These are phyloP conservation scores for Penstemon newberryi DNA, from an alignment of 257 asterid species.

Conservation along the genomic window DNA sequence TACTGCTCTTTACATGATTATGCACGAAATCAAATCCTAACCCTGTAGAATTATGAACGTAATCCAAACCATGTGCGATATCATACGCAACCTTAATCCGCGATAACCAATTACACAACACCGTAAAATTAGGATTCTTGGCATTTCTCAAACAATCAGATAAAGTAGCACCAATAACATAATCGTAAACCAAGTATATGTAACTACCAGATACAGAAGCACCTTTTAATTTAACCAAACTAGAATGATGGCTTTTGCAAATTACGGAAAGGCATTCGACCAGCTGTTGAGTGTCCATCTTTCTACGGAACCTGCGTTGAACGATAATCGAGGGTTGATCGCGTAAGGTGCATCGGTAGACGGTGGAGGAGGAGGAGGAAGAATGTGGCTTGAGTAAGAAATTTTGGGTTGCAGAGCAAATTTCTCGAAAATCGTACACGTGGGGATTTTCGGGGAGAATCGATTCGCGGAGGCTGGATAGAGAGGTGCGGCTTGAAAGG, in stretches of 20 bases:
- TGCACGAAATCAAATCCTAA: slow-evolving; percentile 76
- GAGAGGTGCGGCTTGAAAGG: slow-evolving; percentile 34
- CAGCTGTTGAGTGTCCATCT: slow-evolving; percentile 53
- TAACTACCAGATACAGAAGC: slow-evolving; percentile 67
- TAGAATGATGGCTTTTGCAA: slow-evolving; percentile 79
- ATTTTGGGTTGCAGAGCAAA: slow-evolving; percentile 59
- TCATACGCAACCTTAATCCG: slow-evolving; percentile 70
- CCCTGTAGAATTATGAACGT: slow-evolving; percentile 81
- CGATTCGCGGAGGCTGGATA: slow-evolving; percentile 53
- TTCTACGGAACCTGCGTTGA: slow-evolving; percentile 73
- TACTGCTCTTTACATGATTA: slow-evolving; percentile 72
- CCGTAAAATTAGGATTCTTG: slow-evolving; percentile 64
- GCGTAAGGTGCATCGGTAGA: slow-evolving; percentile 70
- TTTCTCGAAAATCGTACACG: slow-evolving; percentile 57
- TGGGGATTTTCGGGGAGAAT: slow-evolving; percentile 57
- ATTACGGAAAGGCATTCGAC: slow-evolving; percentile 56
- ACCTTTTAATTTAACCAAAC: slow-evolving; percentile 69
- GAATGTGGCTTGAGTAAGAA: slow-evolving; percentile 53
- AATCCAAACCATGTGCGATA: slow-evolving; percentile 84
- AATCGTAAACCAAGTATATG: slow-evolving; percentile 71
- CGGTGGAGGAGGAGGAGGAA: slow-evolving; percentile 59
- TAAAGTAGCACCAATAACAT: slow-evolving; percentile 59
- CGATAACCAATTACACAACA: slow-evolving; percentile 67
- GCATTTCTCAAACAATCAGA: slow-evolving; percentile 62
- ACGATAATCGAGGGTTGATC: slow-evolving; percentile 44